A percentile compares a stretch with the other conserved stretches of the same genome.
These are phyloP conservation scores for Phytopythium ostracodes DNA, from an alignment of 352 stramenopile species.

Conservation along the genomic window DNA sequence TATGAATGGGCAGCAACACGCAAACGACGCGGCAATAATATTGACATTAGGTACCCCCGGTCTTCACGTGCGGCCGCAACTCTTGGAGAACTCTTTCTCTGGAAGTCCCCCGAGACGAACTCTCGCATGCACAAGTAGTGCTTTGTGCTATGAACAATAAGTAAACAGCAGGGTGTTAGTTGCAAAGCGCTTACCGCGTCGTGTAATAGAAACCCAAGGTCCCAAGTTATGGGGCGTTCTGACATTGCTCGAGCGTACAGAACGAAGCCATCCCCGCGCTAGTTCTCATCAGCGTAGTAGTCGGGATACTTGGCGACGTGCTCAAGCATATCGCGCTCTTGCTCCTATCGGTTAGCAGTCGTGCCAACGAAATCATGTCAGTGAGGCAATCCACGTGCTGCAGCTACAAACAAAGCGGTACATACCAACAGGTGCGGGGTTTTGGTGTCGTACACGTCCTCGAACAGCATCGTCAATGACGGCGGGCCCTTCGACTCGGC, in stretches of 20 bases:
- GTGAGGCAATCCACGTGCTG: background rate
- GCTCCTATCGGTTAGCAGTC: slow-evolving; percentile 42
- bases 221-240: background rate
- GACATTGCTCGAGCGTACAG: background rate
- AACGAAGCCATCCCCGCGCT: background rate
- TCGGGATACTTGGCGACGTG: slow-evolving; percentile 93
- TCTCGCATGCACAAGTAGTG: background rate
- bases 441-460: slow-evolving; percentile 97
- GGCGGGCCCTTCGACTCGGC: slow-evolving; percentile 91
- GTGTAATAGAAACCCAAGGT: background rate
- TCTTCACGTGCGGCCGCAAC: too few relatives aligned
- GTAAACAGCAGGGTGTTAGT: background rate
- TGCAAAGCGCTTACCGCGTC: background rate
- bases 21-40: too few relatives aligned
- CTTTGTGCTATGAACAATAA: background rate
- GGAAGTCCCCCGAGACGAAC: too few relatives aligned
- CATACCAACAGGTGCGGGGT: slow-evolving; percentile 87
- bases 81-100: too few relatives aligned
- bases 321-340: slow-evolving; percentile 91
- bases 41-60: too few relatives aligned
- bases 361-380: slow-evolving; percentile 1
- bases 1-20: background rate
- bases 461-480: slow-evolving; percentile 91
- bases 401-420: slow-evolving; percentile 6
- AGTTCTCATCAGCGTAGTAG: slow-evolving; percentile 69